Base-by-base conservation (phyloP, 331 rosid genomes). In the Spiraea crenata region DNA sequence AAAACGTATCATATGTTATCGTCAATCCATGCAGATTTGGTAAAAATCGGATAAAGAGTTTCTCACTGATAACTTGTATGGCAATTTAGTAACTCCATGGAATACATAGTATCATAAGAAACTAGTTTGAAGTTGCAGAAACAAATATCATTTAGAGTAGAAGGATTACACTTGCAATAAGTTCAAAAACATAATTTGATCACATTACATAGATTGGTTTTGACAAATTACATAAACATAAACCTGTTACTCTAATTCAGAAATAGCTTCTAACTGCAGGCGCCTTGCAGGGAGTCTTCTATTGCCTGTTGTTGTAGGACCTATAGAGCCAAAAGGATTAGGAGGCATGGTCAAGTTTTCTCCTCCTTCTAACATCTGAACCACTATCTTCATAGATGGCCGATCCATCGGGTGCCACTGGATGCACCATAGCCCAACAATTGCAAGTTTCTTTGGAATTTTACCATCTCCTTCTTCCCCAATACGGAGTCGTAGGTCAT, bases 351-450 rank as follows among this genome's bases (percentile, higher is more conserved):
- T 55, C 16, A 69, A 40, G 52, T 2, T 19, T 38, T 39, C 40
- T 17, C 51, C 41, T 51, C 41, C 63, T 40, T 52, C 73, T 40
- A 68, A 6, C 73, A 69, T 69, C 9, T 54, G 73, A 41, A 69
- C 73, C 40, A 25, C 73, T 2, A 1, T 6, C 20, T 55, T 55
- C 73, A 69, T 69, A 0, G 64, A 69, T 2, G 73, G 73, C 5
- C 73, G 73, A 25, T 56, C 63, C 1, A 31, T 16, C 1, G 63
- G 73, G 10, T 40, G 73, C 73, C 73, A 69, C 5, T 69, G 73
- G 25, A 69, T 69, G 54, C 63, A 69, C 73, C 73, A 68, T 3
- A 52, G 62, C 6, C 73, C 73, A 3, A 68, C 41, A 39, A 40
- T 54, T 0, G 63, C 73, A 20, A 68, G 73, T 68, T 19, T 40